Evolutionary conservation across 352 stramenopile genomes (phyloP).

Genomic region (Heterotrichella gracilis): DNA sequence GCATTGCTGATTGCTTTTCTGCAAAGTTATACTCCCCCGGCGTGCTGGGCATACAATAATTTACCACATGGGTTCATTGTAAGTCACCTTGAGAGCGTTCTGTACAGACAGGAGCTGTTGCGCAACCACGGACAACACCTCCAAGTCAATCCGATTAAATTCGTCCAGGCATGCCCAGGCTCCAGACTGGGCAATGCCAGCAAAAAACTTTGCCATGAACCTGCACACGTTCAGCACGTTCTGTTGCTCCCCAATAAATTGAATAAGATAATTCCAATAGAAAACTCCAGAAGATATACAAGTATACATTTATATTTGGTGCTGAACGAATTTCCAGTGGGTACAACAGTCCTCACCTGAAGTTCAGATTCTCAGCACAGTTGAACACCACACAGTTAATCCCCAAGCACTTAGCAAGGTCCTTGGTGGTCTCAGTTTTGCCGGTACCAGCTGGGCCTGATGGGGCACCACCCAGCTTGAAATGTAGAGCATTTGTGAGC

Average conservation of each 20-base stretch:
- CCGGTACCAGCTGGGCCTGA: conserved; percentile 56
- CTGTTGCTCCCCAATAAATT: no score
- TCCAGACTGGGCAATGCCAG: conserved; percentile 48
- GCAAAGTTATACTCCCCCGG: no score
- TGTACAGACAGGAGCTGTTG: conserved; percentile 69
- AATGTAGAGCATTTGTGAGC: conserved; percentile 55
- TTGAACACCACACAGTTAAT: conserved; percentile 75
- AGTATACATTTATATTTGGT: no score
- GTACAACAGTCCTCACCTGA: no score
- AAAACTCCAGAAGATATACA: no score
- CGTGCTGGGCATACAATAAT: no score
- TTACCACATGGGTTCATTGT: no score
- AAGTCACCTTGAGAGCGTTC: conserved; percentile 54
- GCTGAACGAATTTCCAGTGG: no score
- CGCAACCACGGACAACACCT: conserved; percentile 67
- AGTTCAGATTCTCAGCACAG: conserved; percentile 63
- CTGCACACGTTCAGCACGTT: no score
- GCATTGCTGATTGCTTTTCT: no score
- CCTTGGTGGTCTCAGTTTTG: conserved; percentile 61
- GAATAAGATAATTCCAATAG: no score
- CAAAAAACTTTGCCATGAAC: conserved; percentile 77
- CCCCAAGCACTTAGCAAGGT: conserved; percentile 57
- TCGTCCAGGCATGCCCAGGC: conserved; percentile 76
- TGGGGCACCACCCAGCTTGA: conserved; percentile 51
- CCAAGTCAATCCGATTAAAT: conserved; percentile 76